phyloP scores from a whole-genome alignment of 148 eudicot genomes.

The Fallopia convolvulus region DNA sequence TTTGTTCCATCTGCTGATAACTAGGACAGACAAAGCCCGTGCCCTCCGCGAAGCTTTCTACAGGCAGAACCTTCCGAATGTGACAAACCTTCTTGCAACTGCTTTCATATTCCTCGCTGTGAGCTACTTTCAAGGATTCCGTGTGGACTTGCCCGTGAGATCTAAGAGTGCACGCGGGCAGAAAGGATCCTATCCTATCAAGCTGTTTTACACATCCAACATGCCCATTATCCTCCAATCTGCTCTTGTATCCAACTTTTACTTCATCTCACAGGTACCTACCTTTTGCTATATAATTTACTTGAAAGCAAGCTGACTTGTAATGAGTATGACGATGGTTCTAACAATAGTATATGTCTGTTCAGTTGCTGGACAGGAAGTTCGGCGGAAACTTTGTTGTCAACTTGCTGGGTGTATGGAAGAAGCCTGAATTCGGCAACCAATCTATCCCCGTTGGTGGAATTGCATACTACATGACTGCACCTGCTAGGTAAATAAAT shows the following conservation, averaged over 20 bases:
- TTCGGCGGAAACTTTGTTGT: slow-evolving; percentile 24
- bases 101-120: slow-evolving; percentile 18
- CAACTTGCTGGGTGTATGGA: slow-evolving; percentile 40
- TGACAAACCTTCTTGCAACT: slow-evolving; percentile 25
- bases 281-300: background rate
- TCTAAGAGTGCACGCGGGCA: slow-evolving; percentile 60
- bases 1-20: slow-evolving; percentile 47
- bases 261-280: slow-evolving; percentile 48
- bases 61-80: slow-evolving; percentile 15
- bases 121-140: slow-evolving; percentile 22
- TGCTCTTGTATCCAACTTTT: slow-evolving; percentile 23
- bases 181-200: slow-evolving; percentile 57
- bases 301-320: background rate
- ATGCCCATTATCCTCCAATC: slow-evolving; percentile 72
- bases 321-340: background rate
- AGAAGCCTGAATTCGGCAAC: slow-evolving; percentile 47
- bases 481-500: slow-evolving; percentile 26
- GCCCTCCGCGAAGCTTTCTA: slow-evolving; percentile 24
- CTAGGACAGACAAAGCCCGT: slow-evolving; percentile 49
- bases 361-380: slow-evolving; percentile 37
- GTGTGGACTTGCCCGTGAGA: slow-evolving; percentile 20
- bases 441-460: slow-evolving; percentile 59
- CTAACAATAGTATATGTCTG: background rate
- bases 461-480: slow-evolving; percentile 60
- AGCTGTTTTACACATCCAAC: slow-evolving; percentile 67